Percentiles rank a stretch among this genome's conserved stretches.
phyloP scores from a whole-genome alignment of 805 yeast species.

The Pichia phayaonensis region DNA sequence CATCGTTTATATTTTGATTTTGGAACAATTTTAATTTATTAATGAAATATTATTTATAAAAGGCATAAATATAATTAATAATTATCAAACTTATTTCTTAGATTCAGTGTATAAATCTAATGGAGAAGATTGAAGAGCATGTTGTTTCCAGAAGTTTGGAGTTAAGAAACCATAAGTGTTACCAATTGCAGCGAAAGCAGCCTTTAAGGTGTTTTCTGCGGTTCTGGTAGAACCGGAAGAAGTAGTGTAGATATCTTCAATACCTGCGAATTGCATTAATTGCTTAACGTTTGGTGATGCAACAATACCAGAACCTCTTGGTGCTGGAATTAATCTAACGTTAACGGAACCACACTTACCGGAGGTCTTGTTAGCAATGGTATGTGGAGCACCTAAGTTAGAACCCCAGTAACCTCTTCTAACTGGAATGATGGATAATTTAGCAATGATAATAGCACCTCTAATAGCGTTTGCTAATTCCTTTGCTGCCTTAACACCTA shows the following conservation, averaged over 20 bases:
- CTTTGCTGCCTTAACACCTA: slow-evolving; percentile 99
- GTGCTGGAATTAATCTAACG: slow-evolving; percentile 99
- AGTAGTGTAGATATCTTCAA: slow-evolving; percentile 98
- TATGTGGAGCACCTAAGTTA: slow-evolving; percentile 99
- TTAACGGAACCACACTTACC: slow-evolving; percentile 99
- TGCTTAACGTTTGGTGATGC: slow-evolving; percentile 99
- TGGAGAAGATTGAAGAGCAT: slow-evolving; percentile 83
- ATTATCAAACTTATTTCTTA: slow-evolving; percentile 9
- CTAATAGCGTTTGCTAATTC: slow-evolving; percentile 99
- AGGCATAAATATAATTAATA: not conserved
- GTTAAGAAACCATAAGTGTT: slow-evolving; percentile 99
- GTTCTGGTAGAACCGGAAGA: slow-evolving; percentile 99
- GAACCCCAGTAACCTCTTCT: slow-evolving; percentile 99
- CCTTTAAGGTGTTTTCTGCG: slow-evolving; percentile 99
- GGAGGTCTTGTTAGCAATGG: slow-evolving; percentile 94
- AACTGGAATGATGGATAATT: slow-evolving; percentile 97
- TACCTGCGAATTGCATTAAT: slow-evolving; percentile 98
- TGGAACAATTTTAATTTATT: not conserved
- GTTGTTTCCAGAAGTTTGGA: slow-evolving; percentile 96
- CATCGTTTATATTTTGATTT: too few species aligned
- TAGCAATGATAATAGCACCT: slow-evolving; percentile 99
- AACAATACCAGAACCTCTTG: slow-evolving; percentile 99
- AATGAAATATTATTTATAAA: not conserved
- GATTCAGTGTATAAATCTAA: slow-evolving; percentile 90
- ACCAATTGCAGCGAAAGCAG: slow-evolving; percentile 98